These are phyloP conservation scores for Clarireedia homoeocarpa DNA, from an alignment of 2,329 filamentous ascomycete species.

Conservation along the genomic window DNA sequence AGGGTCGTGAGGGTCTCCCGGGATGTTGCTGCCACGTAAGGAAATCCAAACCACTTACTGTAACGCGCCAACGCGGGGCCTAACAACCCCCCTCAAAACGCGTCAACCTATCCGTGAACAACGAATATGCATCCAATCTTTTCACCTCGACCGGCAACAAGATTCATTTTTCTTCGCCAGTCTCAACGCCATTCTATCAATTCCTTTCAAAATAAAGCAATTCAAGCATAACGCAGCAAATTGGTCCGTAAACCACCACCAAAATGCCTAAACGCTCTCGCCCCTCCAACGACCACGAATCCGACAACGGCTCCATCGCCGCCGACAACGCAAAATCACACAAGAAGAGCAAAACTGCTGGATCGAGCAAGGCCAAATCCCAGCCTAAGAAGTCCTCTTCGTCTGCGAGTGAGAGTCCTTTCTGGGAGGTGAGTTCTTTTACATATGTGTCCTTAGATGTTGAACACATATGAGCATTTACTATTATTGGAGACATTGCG, in stretches of 20 bases:
- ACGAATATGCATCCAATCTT: no score
- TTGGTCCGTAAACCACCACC: background rate
- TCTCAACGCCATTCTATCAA: no score
- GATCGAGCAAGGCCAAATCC: conserved; percentile 12
- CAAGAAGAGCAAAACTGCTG: background rate
- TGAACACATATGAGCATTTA: no score
- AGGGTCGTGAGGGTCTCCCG: no score
- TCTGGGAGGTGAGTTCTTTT: conserved; percentile 43
- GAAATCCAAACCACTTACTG: no score
- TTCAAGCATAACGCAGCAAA: background rate
- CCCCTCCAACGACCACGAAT: conserved; percentile 21
- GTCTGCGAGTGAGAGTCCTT: conserved; percentile 41
- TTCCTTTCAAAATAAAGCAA: background rate
- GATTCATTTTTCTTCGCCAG: background rate
- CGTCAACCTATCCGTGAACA: no score
- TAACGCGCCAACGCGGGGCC: no score
- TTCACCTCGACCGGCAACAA: no score
- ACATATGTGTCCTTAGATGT: no score
- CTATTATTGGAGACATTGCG: no score
- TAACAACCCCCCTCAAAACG: no score
- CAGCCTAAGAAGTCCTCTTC: conserved; percentile 39
- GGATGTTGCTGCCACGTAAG: no score
- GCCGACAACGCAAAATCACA: conserved; percentile 19
- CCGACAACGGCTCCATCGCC: conserved; percentile 30
- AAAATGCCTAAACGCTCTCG: conserved; percentile 23